Percentiles rank a stretch among this genome's conserved stretches.
phyloP scores from a whole-genome alignment of 345 rosid genomes.

The Psidium guajava region DNA sequence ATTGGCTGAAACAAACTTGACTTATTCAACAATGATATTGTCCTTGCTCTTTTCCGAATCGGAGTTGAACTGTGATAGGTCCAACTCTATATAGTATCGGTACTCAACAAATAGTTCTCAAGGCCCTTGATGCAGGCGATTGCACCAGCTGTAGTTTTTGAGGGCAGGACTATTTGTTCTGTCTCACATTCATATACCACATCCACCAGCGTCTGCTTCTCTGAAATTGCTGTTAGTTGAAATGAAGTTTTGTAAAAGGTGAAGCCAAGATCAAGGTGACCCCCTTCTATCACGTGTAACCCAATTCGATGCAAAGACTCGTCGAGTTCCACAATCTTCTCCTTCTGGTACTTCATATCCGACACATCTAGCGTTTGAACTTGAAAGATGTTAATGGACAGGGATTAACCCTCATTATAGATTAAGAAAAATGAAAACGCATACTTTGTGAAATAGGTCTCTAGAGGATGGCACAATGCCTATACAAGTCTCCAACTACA shows the following conservation, averaged over 20 bases:
- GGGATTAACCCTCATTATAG: neutral
- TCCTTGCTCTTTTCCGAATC: too few relatives aligned
- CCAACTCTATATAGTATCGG: neutral
- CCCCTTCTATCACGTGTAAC: conserved; percentile 24
- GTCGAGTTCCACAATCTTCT: conserved; percentile 20
- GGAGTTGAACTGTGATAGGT: neutral
- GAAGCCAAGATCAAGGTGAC: conserved; percentile 23
- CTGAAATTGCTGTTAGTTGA: conserved; percentile 12
- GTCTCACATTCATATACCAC: conserved; percentile 10
- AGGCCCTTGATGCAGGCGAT: conserved; percentile 6
- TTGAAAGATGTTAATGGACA: neutral
- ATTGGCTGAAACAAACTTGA: too few relatives aligned
- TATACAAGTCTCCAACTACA: too few relatives aligned
- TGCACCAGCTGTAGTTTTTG: conserved; percentile 5
- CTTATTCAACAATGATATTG: too few relatives aligned
- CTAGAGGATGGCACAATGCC: too few relatives aligned
- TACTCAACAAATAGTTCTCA: conserved; percentile 6
- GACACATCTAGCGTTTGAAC: conserved; percentile 2
- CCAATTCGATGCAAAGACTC: conserved; percentile 11
- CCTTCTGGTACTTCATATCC: conserved; percentile 21
- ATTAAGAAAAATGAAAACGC: neutral
- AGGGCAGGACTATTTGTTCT: conserved; percentile 4
- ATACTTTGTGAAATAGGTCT: neutral
- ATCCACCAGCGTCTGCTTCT: conserved; percentile 9
- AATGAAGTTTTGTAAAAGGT: conserved; percentile 14